phyloP scores from a whole-genome alignment of 2,329 filamentous ascomycete species.

The Sporothrix brasiliensis region DNA sequence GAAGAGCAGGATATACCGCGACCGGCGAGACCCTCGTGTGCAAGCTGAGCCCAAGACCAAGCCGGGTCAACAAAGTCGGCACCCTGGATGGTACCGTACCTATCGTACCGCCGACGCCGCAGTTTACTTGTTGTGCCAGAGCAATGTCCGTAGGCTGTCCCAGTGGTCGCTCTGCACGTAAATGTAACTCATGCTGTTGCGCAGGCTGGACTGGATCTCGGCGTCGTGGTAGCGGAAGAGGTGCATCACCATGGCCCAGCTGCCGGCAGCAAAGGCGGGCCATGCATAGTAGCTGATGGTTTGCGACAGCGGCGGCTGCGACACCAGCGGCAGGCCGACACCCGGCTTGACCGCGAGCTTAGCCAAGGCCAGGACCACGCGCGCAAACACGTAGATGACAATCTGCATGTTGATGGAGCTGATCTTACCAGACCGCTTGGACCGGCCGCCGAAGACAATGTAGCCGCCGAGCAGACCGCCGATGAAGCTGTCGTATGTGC shows the following conservation, averaged over 20 bases:
- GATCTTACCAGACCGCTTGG: conserved; percentile 65
- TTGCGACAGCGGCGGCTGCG: conserved; percentile 50
- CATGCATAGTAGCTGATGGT: conserved; percentile 73
- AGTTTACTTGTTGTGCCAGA: conserved; percentile 76
- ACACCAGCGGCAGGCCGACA: conserved; percentile 55
- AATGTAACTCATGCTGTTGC: conserved; percentile 97
- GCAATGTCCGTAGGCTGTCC: conserved; percentile 80
- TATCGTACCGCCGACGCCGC: neutral
- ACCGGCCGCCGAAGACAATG: conserved; percentile 77
- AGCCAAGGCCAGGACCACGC: conserved; percentile 81
- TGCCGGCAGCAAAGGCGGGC: conserved; percentile 87
- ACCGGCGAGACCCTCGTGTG: neutral
- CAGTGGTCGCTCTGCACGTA: conserved; percentile 87
- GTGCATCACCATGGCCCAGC: conserved; percentile 95
- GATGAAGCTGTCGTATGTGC: conserved; percentile 80
- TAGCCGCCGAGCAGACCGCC: conserved; percentile 89
- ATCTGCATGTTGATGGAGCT: conserved; percentile 93
- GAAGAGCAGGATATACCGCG: neutral
- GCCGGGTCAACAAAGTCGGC: too few relatives aligned
- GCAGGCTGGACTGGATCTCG: conserved; percentile 84
- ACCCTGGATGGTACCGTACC: neutral
- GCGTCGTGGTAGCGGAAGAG: conserved; percentile 91
- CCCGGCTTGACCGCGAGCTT: conserved; percentile 75
- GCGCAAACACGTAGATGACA: conserved; percentile 95
- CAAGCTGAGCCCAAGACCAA: neutral